Conservation (phyloP, 495 filamentous ascomycete genomes). For the Hypoxylon intermedium region DNA sequence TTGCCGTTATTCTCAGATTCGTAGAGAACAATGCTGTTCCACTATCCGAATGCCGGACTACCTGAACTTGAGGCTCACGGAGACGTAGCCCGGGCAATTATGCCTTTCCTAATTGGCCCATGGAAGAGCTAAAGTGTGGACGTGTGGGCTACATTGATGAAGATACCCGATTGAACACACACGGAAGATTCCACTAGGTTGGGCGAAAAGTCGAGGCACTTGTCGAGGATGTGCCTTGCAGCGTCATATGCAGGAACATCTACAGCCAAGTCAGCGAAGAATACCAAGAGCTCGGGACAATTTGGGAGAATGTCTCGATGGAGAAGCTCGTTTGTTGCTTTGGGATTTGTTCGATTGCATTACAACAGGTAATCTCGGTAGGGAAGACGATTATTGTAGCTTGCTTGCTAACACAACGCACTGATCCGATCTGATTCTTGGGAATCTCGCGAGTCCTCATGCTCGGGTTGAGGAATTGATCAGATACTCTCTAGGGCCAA, state of each 20-base stretch:
- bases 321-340: slow-evolving; percentile 7
- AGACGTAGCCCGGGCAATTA: slow-evolving; percentile 1
- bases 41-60: not conserved
- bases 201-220: not conserved
- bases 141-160: slow-evolving; percentile 7
- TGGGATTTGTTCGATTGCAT: slow-evolving; percentile 27
- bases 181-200: slow-evolving; percentile 11
- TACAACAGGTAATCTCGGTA: slow-evolving; percentile 33
- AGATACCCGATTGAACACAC: slow-evolving; percentile 1
- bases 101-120: slow-evolving; percentile 14
- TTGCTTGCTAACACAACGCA: slow-evolving; percentile 14
- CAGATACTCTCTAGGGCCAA: too few species aligned
- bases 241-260: slow-evolving; percentile 6
- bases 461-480: too few species aligned
- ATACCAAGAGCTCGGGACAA: slow-evolving; percentile 34
- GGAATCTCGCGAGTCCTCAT: too few species aligned
- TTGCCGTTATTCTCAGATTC: too few species aligned
- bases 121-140: not conserved
- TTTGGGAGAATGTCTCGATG: slow-evolving; percentile 25
- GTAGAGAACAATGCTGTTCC: not conserved
- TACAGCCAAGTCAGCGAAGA: not conserved
- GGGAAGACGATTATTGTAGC: slow-evolving; percentile 16
- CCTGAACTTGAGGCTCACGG: slow-evolving; percentile 11
- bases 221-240: slow-evolving; percentile 22
- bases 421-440: not conserved